A percentile compares a stretch with the other conserved stretches of the same genome.
Conservation (phyloP, 2,329 filamentous ascomycete genomes). For the Amylocarpus encephaloides region DNA sequence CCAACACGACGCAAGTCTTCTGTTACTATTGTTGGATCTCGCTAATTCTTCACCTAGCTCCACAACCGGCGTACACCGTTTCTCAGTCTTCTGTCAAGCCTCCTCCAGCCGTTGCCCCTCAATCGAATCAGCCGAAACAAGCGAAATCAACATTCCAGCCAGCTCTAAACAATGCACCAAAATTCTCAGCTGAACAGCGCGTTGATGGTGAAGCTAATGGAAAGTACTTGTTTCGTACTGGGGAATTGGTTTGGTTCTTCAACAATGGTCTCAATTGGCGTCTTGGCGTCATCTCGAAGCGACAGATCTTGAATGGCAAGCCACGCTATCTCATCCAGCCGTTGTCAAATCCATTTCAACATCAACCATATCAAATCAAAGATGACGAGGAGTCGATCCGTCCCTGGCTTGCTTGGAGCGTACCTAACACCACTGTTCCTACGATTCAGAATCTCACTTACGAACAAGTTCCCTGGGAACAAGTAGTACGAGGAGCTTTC, state of each 20-base stretch:
- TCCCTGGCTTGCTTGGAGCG: conserved; percentile 53
- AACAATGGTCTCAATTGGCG: conserved; percentile 46
- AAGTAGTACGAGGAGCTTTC: conserved; percentile 35
- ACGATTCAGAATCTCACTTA: conserved; percentile 38
- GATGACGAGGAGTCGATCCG: conserved; percentile 40
- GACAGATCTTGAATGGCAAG: conserved; percentile 34
- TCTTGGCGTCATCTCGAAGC: conserved; percentile 43
- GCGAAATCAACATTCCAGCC: conserved; percentile 3
- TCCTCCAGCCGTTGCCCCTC: neutral
- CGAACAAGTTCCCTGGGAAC: conserved; percentile 45
- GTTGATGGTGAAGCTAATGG: conserved; percentile 40
- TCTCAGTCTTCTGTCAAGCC: neutral
- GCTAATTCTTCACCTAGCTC: conserved; percentile 3
- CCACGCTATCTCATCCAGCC: conserved; percentile 42
- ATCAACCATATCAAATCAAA: conserved; percentile 37
- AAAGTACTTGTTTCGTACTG: conserved; percentile 45
- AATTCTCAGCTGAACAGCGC: conserved; percentile 40
- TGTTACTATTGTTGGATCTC: neutral
- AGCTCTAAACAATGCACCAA: conserved; percentile 25
- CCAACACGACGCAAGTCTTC: conserved; percentile 1
- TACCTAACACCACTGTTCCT: conserved; percentile 43
- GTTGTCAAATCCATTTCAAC: conserved; percentile 39
- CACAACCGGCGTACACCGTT: neutral
- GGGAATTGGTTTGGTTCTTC: conserved; percentile 50
- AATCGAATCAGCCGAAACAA: neutral